Base-by-base conservation (phyloP, 208 protist species). In the Eutreptiella sp. region DNA sequence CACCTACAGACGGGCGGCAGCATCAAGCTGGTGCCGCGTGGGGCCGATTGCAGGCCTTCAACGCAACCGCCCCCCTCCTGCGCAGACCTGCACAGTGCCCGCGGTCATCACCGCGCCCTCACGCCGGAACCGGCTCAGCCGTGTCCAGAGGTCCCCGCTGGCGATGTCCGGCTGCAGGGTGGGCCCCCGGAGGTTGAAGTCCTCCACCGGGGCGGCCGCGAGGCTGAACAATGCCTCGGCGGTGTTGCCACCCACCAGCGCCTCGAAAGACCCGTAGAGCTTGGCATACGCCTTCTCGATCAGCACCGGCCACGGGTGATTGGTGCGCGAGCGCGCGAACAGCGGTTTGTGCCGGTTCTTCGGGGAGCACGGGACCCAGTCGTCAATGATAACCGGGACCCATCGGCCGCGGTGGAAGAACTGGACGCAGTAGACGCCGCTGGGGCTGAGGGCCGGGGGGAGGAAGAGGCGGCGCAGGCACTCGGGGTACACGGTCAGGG, bases 271-370 rank as follows among this genome's bases (percentile, higher is more conserved):
- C 48, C 83, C 81, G 11, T 88, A 76, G 70, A 92, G 88, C 75
- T 92, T 92, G 7, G 85, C 85, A 50, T 92, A 92, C 14, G 85
- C 85, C 70, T 92, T 92, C 71, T 92, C 83, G 46, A 92, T 66
- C 38, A 92, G 67, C 35, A 88, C 59, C 31, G 85, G 83, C 34
- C 77, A 92, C 79, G 78, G 85, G 50, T 68, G 43, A 19, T 62
- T 76, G n/a, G 63, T 64, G 11, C 80, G 73, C 7, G 78, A 68
- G 33, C 73, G 80, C 35, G 71, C 61, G 53, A 85, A 89, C 69
- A 84, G 54, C 46, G 76, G 75, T 42, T 53, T 7, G n/a, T n/a
- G n/a, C n/a, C n/a, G n/a, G 19, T 71, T 57, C 33, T 66, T 76
- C 14, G 78, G 72, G 26, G 74, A 68, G 38, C 66, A 50, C 2